Conservation (phyloP, 345 rosid genomes). For the Salix koriyanagi region DNA sequence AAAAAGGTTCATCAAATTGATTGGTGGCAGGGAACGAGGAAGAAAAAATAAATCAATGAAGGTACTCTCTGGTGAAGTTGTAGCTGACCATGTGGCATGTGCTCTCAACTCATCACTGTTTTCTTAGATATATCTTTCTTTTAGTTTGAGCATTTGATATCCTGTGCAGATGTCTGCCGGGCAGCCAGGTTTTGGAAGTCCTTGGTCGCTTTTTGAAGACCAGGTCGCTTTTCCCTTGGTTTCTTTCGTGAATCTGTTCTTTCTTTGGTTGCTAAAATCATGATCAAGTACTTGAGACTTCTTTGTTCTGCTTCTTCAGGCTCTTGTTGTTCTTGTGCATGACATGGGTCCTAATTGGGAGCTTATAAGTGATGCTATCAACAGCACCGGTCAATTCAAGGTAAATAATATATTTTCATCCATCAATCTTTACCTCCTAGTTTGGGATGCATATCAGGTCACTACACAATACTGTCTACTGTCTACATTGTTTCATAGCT, state of each 20-base stretch:
- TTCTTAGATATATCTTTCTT: no score
- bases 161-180: no score
- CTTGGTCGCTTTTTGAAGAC: no score
- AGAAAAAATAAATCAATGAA: no score
- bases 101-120: no score
- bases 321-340: constrained; percentile 97
- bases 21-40: no score
- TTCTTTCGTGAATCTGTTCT: constrained; percentile 9
- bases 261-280: constrained; percentile 16
- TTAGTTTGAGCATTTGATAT: no score
- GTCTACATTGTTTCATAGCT: not conserved
- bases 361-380: constrained; percentile 96
- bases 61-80: no score
- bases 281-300: constrained; percentile 19
- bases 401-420: constrained; percentile 32
- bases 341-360: constrained; percentile 99
- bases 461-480: not conserved
- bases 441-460: constrained; percentile 8
- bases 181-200: no score
- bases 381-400: constrained; percentile 84
- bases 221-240: not conserved
- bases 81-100: no score
- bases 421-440: not conserved
- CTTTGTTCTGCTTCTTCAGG: constrained; percentile 41
- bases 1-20: no score